Base-by-base conservation (phyloP, 805 yeast genomes). In the Metschnikowia bowlesiae region DNA sequence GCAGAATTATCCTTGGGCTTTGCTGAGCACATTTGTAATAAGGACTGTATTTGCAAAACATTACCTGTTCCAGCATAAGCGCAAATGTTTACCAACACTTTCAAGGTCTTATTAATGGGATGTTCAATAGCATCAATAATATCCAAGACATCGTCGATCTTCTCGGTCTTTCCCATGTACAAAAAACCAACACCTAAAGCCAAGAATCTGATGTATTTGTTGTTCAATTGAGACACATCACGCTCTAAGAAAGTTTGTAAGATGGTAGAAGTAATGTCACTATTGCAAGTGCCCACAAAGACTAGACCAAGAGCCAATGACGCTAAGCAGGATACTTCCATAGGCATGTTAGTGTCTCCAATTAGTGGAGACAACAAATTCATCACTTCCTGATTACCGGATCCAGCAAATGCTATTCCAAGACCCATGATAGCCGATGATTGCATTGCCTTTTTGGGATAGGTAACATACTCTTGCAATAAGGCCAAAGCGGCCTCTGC, bases 51-150 rank as follows among this genome's bases (percentile, higher is more conserved):
- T 73, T 91, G 94, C 54, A 94, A 79, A 32, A 94, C 99, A 66
- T 94, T 94, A 59, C 99, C 99, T 37, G 98, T 89, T 55, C 98
- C 99, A 9, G 97, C 95, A 71, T 87, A 91, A 4, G 98, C 96
- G 73, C 97, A 88, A 47, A 91, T 86, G 54, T 86, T 89, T 33
- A 95, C 90, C 62, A 94, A 76, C 13, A 90, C 94, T 68, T 89
- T 94, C 64, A 91, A 81, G 42, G 95, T 87, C 59, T 87, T 84
- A 29, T 94, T 84, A 63, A 94, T 85, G 38, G 97, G 97, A 65
- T 92, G 97, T 58, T 90, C 97, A 62, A 94, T 87, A 13, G 98
- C 98, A 66, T 85, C 87, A 54, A 94, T 84, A 0, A 97, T 89
- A 66, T 92, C 98, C 54, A 92, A 73, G 18, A 90, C 96, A 69